Evolutionary conservation across 2,329 filamentous ascomycete species (phyloP), one percentile per base, ranked within the genome.

Genomic region (Fonsecaea multimorphosa): DNA sequence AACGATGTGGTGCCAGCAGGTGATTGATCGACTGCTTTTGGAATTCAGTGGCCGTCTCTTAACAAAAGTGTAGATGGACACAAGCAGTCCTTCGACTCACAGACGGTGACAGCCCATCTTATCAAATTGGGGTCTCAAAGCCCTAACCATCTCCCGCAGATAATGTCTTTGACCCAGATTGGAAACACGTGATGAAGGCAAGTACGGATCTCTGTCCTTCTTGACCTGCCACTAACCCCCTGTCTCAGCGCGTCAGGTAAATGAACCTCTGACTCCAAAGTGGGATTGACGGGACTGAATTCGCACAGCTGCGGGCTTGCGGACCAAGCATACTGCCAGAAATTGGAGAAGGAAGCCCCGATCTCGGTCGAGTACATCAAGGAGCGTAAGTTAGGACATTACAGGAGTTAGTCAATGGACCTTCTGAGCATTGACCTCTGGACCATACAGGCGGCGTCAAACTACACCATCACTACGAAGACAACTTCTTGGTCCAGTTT

Each of bases 41-140:
- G 7, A 24, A 12, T n/a, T n/a, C n/a, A n/a, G n/a, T n/a, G n/a
- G 24, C n/a, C 14, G 22, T 7, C 16, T 9, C 52, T 40, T 11
- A 38, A 11, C 53, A 27, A 55, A 34, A 16, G 22, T 61, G 3
- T 22, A 61, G 66, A 53, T 68, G 78, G 78, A 80, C 77, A 2
- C 78, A 78, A 76, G 77, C 78, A 4, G 79, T 79, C 65, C 72
- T 81, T 7, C 72, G 77, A n/a, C 68, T 81, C 4, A 77, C 78
- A 71, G 76, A 76, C 64, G 63, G 63, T 61, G 12, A 38, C 57
- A 31, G 44, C 44, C 12, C 11, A 49, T 7, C 7, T 12, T 9
- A 9, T n/a, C 19, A 49, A 9, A 53, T 36, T 29, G 49, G 40
- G 8, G 32, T 27, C n/a, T n/a, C n/a, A n/a, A n/a, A n/a, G n/a